Conservation (phyloP, 148 eudicot genomes). For the Cornus kousa region DNA sequence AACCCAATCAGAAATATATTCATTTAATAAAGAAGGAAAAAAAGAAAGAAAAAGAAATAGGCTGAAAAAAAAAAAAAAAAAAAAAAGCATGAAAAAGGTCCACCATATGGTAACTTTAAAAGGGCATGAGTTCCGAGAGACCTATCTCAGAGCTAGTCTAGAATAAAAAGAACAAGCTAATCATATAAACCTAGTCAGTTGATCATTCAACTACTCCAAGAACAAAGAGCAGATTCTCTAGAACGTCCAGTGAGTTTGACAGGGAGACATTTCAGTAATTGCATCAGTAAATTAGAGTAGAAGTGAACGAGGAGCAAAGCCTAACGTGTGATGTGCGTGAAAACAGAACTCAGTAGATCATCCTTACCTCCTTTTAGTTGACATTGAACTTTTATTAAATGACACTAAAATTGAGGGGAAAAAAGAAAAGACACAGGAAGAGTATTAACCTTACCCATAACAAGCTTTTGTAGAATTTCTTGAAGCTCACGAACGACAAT, state of each 20-base stretch:
- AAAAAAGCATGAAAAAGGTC: not conserved
- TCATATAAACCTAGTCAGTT: not conserved
- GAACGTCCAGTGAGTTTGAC: not conserved
- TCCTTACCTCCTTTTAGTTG: not conserved
- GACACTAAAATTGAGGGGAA: not conserved
- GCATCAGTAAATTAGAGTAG: not conserved
- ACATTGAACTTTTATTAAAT: not conserved
- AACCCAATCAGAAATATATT: not conserved
- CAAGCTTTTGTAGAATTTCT: conserved; percentile 57
- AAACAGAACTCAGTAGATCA: not conserved
- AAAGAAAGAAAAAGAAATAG: not conserved
- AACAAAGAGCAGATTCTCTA: not conserved
- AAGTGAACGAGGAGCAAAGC: not conserved
- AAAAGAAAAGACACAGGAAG: conserved; percentile 1
- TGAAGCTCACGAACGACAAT: conserved; percentile 66
- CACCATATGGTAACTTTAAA: not conserved
- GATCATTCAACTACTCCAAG: not conserved
- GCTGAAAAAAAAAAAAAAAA: not conserved
- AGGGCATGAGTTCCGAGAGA: not conserved
- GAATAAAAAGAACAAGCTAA: not conserved
- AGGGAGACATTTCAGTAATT: not conserved
- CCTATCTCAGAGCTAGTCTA: not conserved
- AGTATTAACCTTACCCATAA: conserved; percentile 64
- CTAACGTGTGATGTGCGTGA: not conserved
- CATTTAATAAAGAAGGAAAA: not conserved